Base-by-base conservation (phyloP, 805 yeast species). In the Nakazawaea wickerhamii region DNA sequence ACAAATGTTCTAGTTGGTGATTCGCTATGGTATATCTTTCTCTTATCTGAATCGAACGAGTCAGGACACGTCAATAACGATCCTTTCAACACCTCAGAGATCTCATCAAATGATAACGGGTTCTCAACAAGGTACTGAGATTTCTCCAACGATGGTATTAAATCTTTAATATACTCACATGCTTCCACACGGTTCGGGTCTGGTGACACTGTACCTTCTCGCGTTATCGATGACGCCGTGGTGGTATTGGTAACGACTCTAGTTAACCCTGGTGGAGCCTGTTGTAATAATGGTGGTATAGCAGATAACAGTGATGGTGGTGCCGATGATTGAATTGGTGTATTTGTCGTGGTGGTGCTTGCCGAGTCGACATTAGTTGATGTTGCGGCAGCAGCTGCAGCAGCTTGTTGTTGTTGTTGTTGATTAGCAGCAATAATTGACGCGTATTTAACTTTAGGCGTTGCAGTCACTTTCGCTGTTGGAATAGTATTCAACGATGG, bases 1-100 rank as follows among this genome's bases (percentile, higher is more conserved):
- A 84, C 76, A 30, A 93, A 86, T 6, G 95, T 87, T 21, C 96
- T 95, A 57, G 84, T 95, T 41, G 95, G 95, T 51, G 80, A 78
- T 18, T 75, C 73, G 5, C 97, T 91, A 38, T 74, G 76, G 58
- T 88, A 81, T 32, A 57, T 60, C 47, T 82, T 75, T 14, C 97
- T 95, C 52, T 70, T 76, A 54, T 91, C 97, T 2, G 95, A 82
- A 58, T 91, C 95, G 45, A 81, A 75, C 1, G 98, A 86, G 63
- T 93, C 98, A 0, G 99, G 98, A 59, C 97, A 88, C 54, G 85
- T 84, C 51, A 86, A 67, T 46, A 87, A 68, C 3, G 97, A 89
- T 1, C 84, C 75, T 57, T 87, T 95, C 50, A 91, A 67, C 51
- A 76, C 67, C 45, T 71, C 71, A 38, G 75, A 65, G 19, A 85